Conservation (phyloP, 805 yeast species). For the Wickerhamiella slavikovae region DNA sequence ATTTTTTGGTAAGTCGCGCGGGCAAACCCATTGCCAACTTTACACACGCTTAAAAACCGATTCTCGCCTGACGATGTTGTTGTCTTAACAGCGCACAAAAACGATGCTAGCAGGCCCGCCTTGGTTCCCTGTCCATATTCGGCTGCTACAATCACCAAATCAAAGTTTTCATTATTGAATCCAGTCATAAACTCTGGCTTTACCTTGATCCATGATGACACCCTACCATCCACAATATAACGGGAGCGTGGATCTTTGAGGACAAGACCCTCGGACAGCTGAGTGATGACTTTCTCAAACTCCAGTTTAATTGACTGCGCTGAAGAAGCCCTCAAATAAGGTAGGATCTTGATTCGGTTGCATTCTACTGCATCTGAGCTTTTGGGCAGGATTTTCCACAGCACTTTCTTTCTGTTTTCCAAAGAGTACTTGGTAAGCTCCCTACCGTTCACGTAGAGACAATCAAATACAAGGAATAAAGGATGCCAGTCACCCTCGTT, state of each 20-base stretch:
- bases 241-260: slow-evolving; percentile 39
- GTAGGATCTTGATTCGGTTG: slow-evolving; percentile 11
- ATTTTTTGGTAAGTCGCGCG: slow-evolving; percentile 39
- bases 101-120: slow-evolving; percentile 25
- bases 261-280: slow-evolving; percentile 62
- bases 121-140: slow-evolving; percentile 43
- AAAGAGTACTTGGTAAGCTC: slow-evolving; percentile 37
- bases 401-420: slow-evolving; percentile 30
- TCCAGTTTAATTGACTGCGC: slow-evolving; percentile 35
- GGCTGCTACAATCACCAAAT: slow-evolving; percentile 60
- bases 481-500: slow-evolving; percentile 13
- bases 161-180: slow-evolving; percentile 73
- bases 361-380: slow-evolving; percentile 1
- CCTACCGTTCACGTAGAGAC: slow-evolving; percentile 45
- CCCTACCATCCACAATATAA: slow-evolving; percentile 42
- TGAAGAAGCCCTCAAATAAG: slow-evolving; percentile 21
- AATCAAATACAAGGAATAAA: slow-evolving; percentile 40
- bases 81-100: slow-evolving; percentile 48
- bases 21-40: slow-evolving; percentile 71
- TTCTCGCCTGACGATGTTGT: slow-evolving; percentile 16
- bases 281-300: slow-evolving; percentile 34
- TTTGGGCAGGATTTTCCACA: slow-evolving; percentile 27
- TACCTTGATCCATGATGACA: slow-evolving; percentile 62
- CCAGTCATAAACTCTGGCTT: slow-evolving; percentile 72
- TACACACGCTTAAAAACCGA: slow-evolving; percentile 45